Evolutionary conservation across 169 alveolate genomes (phyloP), one percentile per base, ranked within the genome.

Genomic region (Cryptosporidium ryanae): DNA sequence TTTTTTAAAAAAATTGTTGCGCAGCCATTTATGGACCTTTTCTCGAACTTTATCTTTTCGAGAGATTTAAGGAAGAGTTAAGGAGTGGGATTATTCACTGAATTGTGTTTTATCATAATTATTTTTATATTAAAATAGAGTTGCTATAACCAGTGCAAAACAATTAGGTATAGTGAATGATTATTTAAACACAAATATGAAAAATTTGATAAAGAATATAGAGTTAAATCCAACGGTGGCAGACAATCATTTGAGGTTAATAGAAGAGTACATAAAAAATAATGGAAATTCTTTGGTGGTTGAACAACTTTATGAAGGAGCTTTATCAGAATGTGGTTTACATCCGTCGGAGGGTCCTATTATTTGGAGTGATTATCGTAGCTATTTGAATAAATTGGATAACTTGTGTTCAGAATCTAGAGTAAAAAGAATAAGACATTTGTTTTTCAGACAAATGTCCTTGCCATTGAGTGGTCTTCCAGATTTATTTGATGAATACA

Each of bases 381-480:
- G 71, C 6, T 76, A 55, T 76, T 4, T 59, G 25, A 48, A 44
- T 17, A 52, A 55, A 38, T 27, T 15, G 49, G 52, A 34, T 21
- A 71, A 76, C 2, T 25, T 27, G 43, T 27, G 27, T 27, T 31
- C 65, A 6, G 21, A 43, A n/a, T 29, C 54, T 15, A 27, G 89
- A 46, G 66, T 83, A 10, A 76, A 68, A 25, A 55, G 82, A 29
- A 82, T 90, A 21, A 61, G 91, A 10, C 27, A 43, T 18, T 84
- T 90, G 32, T 90, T 84, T 57, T 90, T 66, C 82, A 68, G 93
- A 31, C 93, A 90, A 82, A 76, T 90, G 64, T 64, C 70, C n/a
- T 59, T 90, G 50, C 93, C 91, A 18, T 64, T 90, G 27, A 84
- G 89, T 52, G 93, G 93, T 50, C 63, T 82, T 4, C 90, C 91